Evolutionary conservation across 2,329 filamentous ascomycete genomes (phyloP).

Genomic region (Fusarium sp.): DNA sequence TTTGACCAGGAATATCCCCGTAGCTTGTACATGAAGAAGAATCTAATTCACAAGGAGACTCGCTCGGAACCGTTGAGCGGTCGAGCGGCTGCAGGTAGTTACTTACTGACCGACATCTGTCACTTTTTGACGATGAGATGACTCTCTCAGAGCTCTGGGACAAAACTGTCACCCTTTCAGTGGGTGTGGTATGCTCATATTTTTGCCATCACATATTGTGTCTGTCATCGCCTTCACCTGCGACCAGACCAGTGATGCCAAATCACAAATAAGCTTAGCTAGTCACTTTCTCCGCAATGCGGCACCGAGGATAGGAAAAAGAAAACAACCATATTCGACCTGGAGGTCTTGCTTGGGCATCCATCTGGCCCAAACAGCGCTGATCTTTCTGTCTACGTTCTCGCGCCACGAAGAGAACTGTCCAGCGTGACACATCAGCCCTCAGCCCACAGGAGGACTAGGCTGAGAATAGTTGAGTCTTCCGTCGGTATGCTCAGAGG

Average conservation of each 20-base stretch:
- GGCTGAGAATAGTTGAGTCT: conserved; percentile 9
- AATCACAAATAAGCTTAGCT: conserved; percentile 5
- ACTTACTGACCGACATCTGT: not conserved
- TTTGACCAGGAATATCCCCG: conserved; percentile 29
- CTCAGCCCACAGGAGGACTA: conserved; percentile 14
- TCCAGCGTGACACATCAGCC: conserved; percentile 10
- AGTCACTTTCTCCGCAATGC: conserved; percentile 4
- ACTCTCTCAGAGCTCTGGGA: conserved; percentile 11
- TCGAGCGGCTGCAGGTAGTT: conserved; percentile 12
- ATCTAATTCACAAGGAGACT: conserved; percentile 11
- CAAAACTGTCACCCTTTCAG: conserved; percentile 4
- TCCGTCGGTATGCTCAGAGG: not conserved
- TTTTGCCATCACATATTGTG: conserved; percentile 15
- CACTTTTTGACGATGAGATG: conserved; percentile 37
- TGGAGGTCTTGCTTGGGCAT: conserved; percentile 17
- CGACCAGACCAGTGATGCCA: not conserved
- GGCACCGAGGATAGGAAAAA: not conserved
- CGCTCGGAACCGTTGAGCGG: not conserved
- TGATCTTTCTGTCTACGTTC: conserved; percentile 19
- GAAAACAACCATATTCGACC: conserved; percentile 6
- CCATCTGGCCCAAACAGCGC: conserved; percentile 24
- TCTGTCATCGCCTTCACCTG: not conserved
- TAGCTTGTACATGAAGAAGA: conserved; percentile 11
- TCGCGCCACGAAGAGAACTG: conserved; percentile 3
- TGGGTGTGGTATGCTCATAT: conserved; percentile 23